Conservation (phyloP, 2,329 filamentous ascomycete species). For the Aspergillus proliferans region DNA sequence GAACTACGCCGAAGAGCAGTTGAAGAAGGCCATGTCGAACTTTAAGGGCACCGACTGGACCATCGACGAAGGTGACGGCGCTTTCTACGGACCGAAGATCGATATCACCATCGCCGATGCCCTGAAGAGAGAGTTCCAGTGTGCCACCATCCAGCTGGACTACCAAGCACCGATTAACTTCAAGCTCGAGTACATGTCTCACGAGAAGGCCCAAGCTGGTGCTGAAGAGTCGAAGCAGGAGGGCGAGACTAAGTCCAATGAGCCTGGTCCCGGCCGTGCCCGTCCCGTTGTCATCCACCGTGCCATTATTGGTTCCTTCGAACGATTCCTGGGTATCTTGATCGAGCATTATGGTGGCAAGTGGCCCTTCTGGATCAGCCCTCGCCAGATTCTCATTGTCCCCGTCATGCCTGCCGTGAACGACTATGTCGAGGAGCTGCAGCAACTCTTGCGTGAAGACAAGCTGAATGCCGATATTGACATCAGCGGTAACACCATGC, state of each 20-base stretch:
- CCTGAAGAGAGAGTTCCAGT: conserved; percentile 76
- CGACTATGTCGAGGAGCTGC: conserved; percentile 45
- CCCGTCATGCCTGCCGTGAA: conserved; percentile 46
- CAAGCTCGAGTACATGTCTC: conserved; percentile 77
- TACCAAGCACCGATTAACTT: conserved; percentile 83
- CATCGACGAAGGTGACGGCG: conserved; percentile 88
- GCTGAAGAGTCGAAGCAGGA: conserved; percentile 47
- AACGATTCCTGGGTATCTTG: conserved; percentile 47
- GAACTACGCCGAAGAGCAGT: conserved; percentile 77
- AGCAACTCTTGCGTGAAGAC: conserved; percentile 38
- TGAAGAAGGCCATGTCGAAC: conserved; percentile 70
- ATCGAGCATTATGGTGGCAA: conserved; percentile 48
- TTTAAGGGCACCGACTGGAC: conserved; percentile 77
- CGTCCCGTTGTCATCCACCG: conserved; percentile 48
- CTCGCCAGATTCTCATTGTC: conserved; percentile 45
- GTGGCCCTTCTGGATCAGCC: conserved; percentile 50
- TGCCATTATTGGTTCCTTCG: conserved; percentile 47
- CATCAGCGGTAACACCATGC: conserved; percentile 44
- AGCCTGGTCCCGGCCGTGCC: conserved; percentile 37
- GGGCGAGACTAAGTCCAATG: conserved; percentile 34
- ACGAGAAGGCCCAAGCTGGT: conserved; percentile 48
- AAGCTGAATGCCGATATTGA: conserved; percentile 46
- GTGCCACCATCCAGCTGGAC: conserved; percentile 89
- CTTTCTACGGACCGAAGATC: conserved; percentile 98
- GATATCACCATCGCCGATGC: conserved; percentile 92